A percentile compares a stretch with the other conserved stretches of the same genome.
Conservation (phyloP, 108 stramenopile genomes). For the Nitzschia sp. region DNA sequence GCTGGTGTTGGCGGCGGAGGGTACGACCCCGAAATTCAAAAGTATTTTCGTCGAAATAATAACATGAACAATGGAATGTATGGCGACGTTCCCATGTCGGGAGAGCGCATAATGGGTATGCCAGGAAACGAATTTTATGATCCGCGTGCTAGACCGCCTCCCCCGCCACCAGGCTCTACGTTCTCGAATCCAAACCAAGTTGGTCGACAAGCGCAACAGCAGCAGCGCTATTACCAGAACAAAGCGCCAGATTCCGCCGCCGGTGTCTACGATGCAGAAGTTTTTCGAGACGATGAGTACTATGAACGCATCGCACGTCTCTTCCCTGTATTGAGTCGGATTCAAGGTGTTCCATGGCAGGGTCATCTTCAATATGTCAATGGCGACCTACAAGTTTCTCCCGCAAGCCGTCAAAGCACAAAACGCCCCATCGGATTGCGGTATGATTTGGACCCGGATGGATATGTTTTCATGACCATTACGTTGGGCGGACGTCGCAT, state of each 20-base stretch:
- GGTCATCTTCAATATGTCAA: not conserved
- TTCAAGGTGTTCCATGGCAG: not conserved
- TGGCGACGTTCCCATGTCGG: not conserved
- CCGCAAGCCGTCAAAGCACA: not conserved
- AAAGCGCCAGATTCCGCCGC: too few species aligned
- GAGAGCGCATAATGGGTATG: not conserved
- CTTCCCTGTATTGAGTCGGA: constrained; percentile 4
- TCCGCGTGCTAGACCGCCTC: too few species aligned
- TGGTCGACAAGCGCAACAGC: too few species aligned
- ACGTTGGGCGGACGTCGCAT: constrained; percentile 1
- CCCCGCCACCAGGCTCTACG: too few species aligned
- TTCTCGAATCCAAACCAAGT: too few species aligned
- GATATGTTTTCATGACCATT: not conserved
- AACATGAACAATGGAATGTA: not conserved
- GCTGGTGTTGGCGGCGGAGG: not conserved
- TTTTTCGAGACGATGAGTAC: not conserved
- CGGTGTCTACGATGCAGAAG: not conserved
- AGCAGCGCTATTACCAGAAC: too few species aligned
- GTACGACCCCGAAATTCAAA: not conserved
- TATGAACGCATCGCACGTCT: not conserved
- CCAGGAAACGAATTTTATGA: too few species aligned
- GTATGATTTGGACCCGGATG: not conserved
- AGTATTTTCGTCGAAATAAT: not conserved
- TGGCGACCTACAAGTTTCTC: not conserved
- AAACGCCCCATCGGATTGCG: not conserved